Evolutionary conservation across 2,329 filamentous ascomycete genomes (phyloP), one percentile per base, ranked within the genome.

Genomic region (Fusarium sp.): DNA sequence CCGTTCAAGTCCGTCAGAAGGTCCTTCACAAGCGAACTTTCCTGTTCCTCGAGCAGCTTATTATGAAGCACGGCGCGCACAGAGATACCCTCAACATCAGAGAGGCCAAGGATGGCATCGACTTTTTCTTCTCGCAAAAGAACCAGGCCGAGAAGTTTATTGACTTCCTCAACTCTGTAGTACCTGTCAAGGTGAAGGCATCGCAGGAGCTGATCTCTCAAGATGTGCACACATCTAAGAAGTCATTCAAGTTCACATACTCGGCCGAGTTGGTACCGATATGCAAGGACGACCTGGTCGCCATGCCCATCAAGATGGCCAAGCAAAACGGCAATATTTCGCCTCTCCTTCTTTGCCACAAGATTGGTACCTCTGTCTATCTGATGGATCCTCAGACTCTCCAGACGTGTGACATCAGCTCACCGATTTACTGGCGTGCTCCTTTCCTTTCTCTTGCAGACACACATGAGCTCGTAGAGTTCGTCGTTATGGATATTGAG

Each of bases 61-160:
- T 99, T 73, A 85, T 99, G 73, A 98, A 98, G 84, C 94, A 98
- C 79, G 88, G 89, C 57, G 96, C 95, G 6, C 94, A 97, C 80
- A 88, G 89, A 70, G 94, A 99, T 73, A 96, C 95, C 1, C 94
- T 98, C 81, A 99, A 98, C 80, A 99, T 99, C 82, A 98, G 97
- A 79, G 96, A 99, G 82, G 92, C 93, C 28, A 94, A 94, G 81
- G 94, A 98, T 74, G 96, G 96, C 2, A 90, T 99, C 62, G 96
- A 99, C 79, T 99, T 99, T 80, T 99, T 91, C 85, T 99, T 96
- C 77, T 88, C 93, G 0, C 90, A 92, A 61, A 87, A 93, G 75
- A 99, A 98, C 76, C 92, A 97, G 74, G 95, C 94, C 9, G 94
- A 97, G 76, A 94, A 93, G 76, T 95, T 97, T 78, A 89, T 97